Base-by-base conservation (phyloP, 169 alveolate genomes). In the Plasmodium falciparum region DNA sequence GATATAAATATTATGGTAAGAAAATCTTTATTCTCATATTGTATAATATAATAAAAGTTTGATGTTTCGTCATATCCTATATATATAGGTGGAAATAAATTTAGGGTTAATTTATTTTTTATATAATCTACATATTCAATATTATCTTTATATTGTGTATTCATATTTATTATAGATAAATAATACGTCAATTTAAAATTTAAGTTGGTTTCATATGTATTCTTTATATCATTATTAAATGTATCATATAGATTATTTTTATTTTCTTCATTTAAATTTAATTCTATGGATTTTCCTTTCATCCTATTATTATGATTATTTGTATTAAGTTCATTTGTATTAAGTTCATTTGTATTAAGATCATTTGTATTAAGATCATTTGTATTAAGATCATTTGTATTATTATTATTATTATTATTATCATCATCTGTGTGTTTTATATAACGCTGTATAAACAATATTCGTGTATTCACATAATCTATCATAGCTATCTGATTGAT, bases 1-100 rank as follows among this genome's bases (percentile, higher is more conserved):
- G 92, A 86, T 47, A 86, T 73, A 66, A 86, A 86, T 17, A 86
- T 73, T 49, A 86, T 62, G 49, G 58, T 86, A 61, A 86, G 86
- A 67, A 26, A 24, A 20, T 88, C 88, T 39, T 72, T 72, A 12
- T 50, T 86, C 73, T 73, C 92, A 45, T 86, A 73, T 65, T 86
- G 86, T 8, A 86, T 88, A 15, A 86, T 73, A 54, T 72, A 86
- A 74, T 86, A 86, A 59, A 86, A 59, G 69, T 86, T 86, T 26
- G 88, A 45, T 11, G 59, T 49, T 43, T 86, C 92, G 56, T 86
- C 76, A 65, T 43, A 86, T 22, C 74, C 74, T 72, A 86, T 22
- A 66, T 86, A 52, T 50, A 86, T 72, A 54, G 92, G 92, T 13
- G 86, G 92, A 43, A 71, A 86, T 20, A 86, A 9, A 62, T 12